Percentiles rank a stretch among this genome's conserved stretches.
Conservation (phyloP, 192 early-diverging fungal genomes). For the Coemansia javaensis region DNA sequence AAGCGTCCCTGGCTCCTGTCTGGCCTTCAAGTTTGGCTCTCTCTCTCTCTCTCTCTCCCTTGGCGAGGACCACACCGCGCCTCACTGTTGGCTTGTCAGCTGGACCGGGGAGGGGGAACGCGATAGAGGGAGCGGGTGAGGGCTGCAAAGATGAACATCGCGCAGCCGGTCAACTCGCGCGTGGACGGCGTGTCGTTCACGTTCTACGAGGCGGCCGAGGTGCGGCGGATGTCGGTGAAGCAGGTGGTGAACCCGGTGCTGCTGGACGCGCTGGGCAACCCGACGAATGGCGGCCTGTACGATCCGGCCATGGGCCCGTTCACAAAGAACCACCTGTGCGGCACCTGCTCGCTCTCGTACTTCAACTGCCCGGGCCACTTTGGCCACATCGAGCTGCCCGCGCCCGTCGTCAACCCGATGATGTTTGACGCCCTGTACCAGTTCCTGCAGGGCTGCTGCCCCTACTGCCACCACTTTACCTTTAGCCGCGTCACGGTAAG, state of each 20-base stretch:
- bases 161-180: conserved; percentile 73
- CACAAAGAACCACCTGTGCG: conserved; percentile 73
- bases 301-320: conserved; percentile 93
- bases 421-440: conserved; percentile 90
- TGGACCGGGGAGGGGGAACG: no score
- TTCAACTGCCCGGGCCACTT: conserved; percentile 92
- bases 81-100: no score
- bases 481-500: conserved; percentile 43
- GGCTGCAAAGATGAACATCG: conserved; percentile 80
- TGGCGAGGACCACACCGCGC: no score
- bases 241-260: conserved; percentile 83
- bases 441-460: conserved; percentile 78
- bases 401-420: conserved; percentile 88
- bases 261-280: conserved; percentile 86
- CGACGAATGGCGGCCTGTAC: conserved; percentile 86
- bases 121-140: no score
- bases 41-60: no score
- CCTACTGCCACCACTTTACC: conserved; percentile 85
- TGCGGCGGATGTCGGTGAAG: conserved; percentile 91
- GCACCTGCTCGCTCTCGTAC: conserved; percentile 77
- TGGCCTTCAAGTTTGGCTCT: neutral
- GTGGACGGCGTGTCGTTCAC: conserved; percentile 87
- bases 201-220: conserved; percentile 82
- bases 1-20: no score
- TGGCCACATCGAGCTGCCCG: conserved; percentile 90